A percentile compares a stretch with the other conserved stretches of the same genome.
Evolutionary conservation across 2,329 filamentous ascomycete species (phyloP).

Genomic region (Clarireedia sp.): DNA sequence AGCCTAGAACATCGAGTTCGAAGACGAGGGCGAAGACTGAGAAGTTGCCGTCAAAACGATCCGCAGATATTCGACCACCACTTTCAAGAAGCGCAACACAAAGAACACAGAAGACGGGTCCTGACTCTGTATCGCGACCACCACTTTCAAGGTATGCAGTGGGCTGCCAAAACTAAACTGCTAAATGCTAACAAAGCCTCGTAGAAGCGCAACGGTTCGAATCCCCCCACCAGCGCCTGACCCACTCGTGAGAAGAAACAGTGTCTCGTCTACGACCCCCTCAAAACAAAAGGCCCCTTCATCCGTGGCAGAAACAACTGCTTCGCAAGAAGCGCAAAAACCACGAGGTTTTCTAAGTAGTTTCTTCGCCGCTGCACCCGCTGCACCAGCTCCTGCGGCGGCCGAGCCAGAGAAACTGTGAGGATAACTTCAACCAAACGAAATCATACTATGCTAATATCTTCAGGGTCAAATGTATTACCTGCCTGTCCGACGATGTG

Average conservation of each 20-base stretch:
- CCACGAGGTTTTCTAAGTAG: conserved; percentile 19
- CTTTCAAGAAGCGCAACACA: conserved; percentile 17
- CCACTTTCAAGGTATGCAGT: conserved; percentile 21
- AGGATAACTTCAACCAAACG: not conserved
- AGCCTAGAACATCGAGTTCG: conserved; percentile 14
- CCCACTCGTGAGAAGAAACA: conserved; percentile 18
- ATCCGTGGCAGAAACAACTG: conserved; percentile 13
- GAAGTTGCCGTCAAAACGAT: conserved; percentile 9
- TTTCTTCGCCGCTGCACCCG: conserved; percentile 19
- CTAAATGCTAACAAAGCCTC: conserved; percentile 15
- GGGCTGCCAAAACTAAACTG: not conserved
- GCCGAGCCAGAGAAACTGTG: conserved; percentile 26
- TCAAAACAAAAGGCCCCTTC: conserved; percentile 12
- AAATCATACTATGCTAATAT: conserved; percentile 12
- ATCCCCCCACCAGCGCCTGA: conserved; percentile 11
- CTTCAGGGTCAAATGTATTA: conserved; percentile 60
- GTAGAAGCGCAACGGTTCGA: conserved; percentile 9
- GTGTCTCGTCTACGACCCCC: conserved; percentile 20
- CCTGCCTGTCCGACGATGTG: conserved; percentile 61
- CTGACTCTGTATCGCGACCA: conserved; percentile 14
- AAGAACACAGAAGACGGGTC: conserved; percentile 15
- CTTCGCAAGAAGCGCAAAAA: conserved; percentile 7
- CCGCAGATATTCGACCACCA: conserved; percentile 9
- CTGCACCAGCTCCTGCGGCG: not conserved
- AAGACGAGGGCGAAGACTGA: conserved; percentile 13